phyloP scores from a whole-genome alignment of 2,329 filamentous ascomycete genomes.

The Cladophialophora bantiana region DNA sequence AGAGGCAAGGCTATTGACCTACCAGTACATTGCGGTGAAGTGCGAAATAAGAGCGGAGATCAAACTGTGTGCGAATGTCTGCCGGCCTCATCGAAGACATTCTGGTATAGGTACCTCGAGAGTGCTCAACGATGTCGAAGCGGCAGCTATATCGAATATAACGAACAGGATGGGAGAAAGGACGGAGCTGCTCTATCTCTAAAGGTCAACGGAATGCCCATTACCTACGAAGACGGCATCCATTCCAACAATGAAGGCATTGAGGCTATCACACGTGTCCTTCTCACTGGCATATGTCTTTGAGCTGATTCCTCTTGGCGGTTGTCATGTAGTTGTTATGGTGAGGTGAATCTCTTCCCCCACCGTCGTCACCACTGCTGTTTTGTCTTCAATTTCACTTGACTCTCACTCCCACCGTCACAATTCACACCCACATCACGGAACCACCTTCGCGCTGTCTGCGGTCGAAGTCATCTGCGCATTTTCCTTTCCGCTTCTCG shows the following conservation, averaged over 20 bases:
- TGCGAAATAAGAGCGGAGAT: background rate
- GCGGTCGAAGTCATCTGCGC: background rate
- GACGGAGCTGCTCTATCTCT: too few relatives aligned
- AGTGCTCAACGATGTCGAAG: too few relatives aligned
- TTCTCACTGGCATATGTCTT: too few relatives aligned
- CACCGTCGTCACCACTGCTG: background rate
- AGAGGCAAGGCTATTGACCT: constrained; percentile 35
- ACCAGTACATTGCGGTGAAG: background rate
- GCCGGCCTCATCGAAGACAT: background rate
- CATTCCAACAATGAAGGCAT: too few relatives aligned
- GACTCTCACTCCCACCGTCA: background rate
- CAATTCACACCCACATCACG: background rate
- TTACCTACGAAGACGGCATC: too few relatives aligned
- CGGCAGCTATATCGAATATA: too few relatives aligned
- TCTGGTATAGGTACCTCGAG: background rate
- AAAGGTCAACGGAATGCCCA: too few relatives aligned
- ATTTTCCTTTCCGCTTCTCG: background rate
- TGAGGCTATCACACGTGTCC: too few relatives aligned
- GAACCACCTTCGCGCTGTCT: background rate
- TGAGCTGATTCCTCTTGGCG: too few relatives aligned
- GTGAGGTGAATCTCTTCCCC: background rate
- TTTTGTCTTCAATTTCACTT: constrained; percentile 8
- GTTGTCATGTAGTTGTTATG: background rate
- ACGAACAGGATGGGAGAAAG: too few relatives aligned
- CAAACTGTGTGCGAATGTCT: background rate